Evolutionary conservation across 306 rosid genomes (phyloP), one percentile per base, ranked within the genome.

Genomic region (Vigna angularis): DNA sequence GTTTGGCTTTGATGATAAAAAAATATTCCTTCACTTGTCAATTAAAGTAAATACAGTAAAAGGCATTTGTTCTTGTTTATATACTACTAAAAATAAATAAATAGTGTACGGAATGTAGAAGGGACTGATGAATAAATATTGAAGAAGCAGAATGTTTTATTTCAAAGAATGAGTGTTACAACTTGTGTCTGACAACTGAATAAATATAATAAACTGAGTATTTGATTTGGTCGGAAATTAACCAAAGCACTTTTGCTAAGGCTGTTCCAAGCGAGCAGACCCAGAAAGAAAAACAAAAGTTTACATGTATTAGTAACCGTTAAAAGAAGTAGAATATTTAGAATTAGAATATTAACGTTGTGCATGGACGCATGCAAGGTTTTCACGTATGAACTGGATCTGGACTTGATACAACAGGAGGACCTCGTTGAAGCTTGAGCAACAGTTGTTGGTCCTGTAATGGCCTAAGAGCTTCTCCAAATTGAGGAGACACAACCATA

Each of bases 401-500:
- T 5, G 83, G 81, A 56, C 51, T 49, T 1, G 74, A 14, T 1
- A 78, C 73, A 2, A n/a, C 7, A 1, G 28, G 9, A 4, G 69
- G n/a, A 4, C 84, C 85, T 7, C 74, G 84, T 20, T 62, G 87
- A 53, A 86, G 80, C 36, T 84, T 83, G 47, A 82, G 40, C 7
- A 75, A 51, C 32, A 79, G 76, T 20, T 77, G 73, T 16, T 36
- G 40, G 40, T 56, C 85, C 40, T 53, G 61, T 56, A 89, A 55
- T 55, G 74, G 82, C 71, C 91, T 89, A 15, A 20, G 30, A 49
- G 61, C 63, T 73, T 72, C 91, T 62, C 78, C 93, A 8, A 71
- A 18, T 36, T 82, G 78, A 48, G 82, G 28, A 42, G 64, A 83
- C 32, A 20, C 59, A 47, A 85, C 55, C 59, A 89, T 30, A 24